Percentiles rank a stretch among this genome's conserved stretches.
Evolutionary conservation across 805 yeast species (phyloP).

Genomic region (Ascoidea asiatica): DNA sequence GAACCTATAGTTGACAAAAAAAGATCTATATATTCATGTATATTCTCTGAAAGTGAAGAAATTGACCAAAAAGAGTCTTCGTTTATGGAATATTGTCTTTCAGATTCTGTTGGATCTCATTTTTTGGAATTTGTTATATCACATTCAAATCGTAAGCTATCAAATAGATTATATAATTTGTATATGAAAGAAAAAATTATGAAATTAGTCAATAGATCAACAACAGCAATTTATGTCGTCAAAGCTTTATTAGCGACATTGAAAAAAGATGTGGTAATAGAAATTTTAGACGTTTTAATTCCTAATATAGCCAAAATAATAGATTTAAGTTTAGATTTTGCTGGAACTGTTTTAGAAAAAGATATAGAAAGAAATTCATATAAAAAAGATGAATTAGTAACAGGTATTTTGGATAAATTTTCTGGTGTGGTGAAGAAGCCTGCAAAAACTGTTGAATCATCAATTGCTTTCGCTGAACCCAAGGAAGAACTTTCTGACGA

Average conservation of each 20-base stretch:
- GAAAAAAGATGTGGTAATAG: constrained; percentile 47
- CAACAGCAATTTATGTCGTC: constrained; percentile 73
- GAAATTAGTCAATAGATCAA: constrained; percentile 66
- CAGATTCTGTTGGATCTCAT: constrained; percentile 90
- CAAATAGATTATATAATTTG: constrained; percentile 52
- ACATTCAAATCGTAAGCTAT: constrained; percentile 50
- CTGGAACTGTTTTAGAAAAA: constrained; percentile 51
- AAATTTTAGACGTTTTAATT: constrained; percentile 47
- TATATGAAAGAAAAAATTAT: constrained; percentile 67
- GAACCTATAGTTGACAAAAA: constrained; percentile 74
- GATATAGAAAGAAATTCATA: constrained; percentile 45
- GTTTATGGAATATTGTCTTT: constrained; percentile 68
- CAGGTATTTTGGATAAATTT: constrained; percentile 22
- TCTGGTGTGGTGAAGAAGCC: constrained; percentile 3
- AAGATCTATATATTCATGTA: constrained; percentile 53
- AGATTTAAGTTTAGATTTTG: constrained; percentile 59
- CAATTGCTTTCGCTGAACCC: constrained; percentile 10
- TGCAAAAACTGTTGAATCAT: neutral
- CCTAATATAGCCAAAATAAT: constrained; percentile 53
- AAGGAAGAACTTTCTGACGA: constrained; percentile 20
- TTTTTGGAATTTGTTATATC: constrained; percentile 65
- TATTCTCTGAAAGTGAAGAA: constrained; percentile 40
- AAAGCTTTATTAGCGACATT: constrained; percentile 56
- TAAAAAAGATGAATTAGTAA: constrained; percentile 44
- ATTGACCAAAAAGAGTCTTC: constrained; percentile 55